Percentiles rank a stretch among this genome's conserved stretches.
Evolutionary conservation across 192 early-diverging fungal genomes (phyloP).

Genomic region (Oehlia diaphana): DNA sequence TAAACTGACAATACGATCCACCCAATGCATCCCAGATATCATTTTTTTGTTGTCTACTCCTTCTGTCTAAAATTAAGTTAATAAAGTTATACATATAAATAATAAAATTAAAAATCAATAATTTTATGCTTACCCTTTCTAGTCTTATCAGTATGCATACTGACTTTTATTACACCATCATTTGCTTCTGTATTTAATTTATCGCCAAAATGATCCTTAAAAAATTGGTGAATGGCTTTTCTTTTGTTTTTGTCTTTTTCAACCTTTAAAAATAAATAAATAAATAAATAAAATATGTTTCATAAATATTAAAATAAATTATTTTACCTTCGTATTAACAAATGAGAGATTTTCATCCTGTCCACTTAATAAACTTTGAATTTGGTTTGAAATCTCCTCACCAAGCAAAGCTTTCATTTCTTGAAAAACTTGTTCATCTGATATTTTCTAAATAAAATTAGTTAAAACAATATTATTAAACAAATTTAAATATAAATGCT

Average conservation of each 20-base stretch:
- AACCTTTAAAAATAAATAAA: conserved; percentile 28
- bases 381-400: neutral
- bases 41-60: conserved; percentile 28
- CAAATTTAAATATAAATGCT: neutral
- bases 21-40: conserved; percentile 55
- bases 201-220: conserved; percentile 50
- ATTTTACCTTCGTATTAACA: neutral
- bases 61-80: conserved; percentile 29
- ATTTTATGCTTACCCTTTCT: conserved; percentile 24
- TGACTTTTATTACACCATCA: conserved; percentile 46
- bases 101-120: neutral
- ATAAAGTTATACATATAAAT: neutral
- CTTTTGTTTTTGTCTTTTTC: conserved; percentile 54
- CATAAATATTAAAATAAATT: neutral
- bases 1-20: conserved; percentile 82
- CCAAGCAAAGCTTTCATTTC: conserved; percentile 8
- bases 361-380: neutral
- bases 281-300: neutral
- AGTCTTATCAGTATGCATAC: conserved; percentile 44
- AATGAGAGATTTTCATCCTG: neutral
- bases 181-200: conserved; percentile 51
- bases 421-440: conserved; percentile 6
- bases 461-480: neutral
- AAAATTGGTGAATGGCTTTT: conserved; percentile 53
- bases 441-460: neutral